These are phyloP conservation scores for Lophiotrema nucula DNA, from an alignment of 495 filamentous ascomycete genomes.

Conservation along the genomic window DNA sequence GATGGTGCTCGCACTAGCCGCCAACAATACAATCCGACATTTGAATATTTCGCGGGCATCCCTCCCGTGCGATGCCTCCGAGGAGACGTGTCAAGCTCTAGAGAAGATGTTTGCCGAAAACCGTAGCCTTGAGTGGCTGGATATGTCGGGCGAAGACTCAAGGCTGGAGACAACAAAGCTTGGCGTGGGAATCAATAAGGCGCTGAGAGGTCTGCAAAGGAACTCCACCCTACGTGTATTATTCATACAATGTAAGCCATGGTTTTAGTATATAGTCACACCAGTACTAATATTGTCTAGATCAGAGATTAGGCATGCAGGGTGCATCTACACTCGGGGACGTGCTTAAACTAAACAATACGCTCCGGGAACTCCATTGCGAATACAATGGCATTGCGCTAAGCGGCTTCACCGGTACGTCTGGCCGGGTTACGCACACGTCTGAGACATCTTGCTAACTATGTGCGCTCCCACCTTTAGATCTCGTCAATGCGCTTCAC, in stretches of 20 bases:
- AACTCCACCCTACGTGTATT: constrained; percentile 76
- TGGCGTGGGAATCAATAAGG: constrained; percentile 75
- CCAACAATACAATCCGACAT: constrained; percentile 69
- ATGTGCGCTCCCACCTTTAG: too few species aligned
- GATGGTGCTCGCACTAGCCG: constrained; percentile 67
- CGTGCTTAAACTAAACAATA: constrained; percentile 66
- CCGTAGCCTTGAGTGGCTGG: constrained; percentile 69
- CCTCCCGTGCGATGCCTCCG: constrained; percentile 72
- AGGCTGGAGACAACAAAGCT: constrained; percentile 83
- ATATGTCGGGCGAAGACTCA: constrained; percentile 86
- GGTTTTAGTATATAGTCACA: neutral
- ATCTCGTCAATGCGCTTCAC: constrained; percentile 69
- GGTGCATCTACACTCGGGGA: constrained; percentile 75
- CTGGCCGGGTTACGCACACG: too few species aligned
- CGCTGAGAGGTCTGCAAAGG: constrained; percentile 70
- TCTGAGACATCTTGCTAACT: too few species aligned
- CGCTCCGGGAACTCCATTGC: constrained; percentile 67
- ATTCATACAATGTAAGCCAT: constrained; percentile 59
- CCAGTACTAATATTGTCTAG: constrained; percentile 1
- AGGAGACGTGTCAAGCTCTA: constrained; percentile 71
- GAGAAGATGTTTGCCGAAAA: constrained; percentile 77
- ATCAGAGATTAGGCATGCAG: constrained; percentile 56
- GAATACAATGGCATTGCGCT: constrained; percentile 78
- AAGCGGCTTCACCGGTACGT: constrained; percentile 73
- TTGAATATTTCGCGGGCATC: constrained; percentile 89